phyloP scores from a whole-genome alignment of 805 yeast genomes.

The Millerago galiae region DNA sequence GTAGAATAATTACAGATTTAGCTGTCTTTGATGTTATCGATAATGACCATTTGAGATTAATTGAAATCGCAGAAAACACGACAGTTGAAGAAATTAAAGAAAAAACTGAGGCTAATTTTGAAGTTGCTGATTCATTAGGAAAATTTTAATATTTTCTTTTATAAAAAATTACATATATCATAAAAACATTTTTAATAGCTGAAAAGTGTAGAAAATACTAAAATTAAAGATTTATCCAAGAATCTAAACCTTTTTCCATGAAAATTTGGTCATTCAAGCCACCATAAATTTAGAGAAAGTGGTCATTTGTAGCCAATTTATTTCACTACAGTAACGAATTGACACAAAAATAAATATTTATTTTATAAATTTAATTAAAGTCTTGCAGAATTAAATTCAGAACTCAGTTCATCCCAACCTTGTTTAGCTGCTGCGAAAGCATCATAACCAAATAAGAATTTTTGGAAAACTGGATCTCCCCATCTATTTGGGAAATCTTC shows the following conservation, averaged over 20 bases:
- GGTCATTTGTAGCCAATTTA: too few species aligned
- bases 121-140: slow-evolving; percentile 26
- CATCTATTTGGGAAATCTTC: background rate
- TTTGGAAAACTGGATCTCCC: background rate
- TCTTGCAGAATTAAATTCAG: background rate
- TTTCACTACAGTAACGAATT: too few species aligned
- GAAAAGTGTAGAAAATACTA: too few species aligned
- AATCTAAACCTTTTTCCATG: too few species aligned
- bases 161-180: background rate
- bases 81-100: slow-evolving; percentile 32
- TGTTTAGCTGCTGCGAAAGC: background rate
- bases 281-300: too few species aligned
- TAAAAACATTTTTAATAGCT: too few species aligned
- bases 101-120: slow-evolving; percentile 37
- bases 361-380: too few species aligned
- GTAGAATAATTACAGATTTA: slow-evolving; percentile 39
- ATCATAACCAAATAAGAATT: background rate
- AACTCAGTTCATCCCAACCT: background rate
- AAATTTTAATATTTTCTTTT: background rate
- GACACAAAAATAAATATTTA: too few species aligned
- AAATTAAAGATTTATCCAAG: too few species aligned
- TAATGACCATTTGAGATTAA: slow-evolving; percentile 29
- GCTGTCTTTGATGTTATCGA: slow-evolving; percentile 42
- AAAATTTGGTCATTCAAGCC: too few species aligned
- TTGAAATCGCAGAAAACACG: slow-evolving; percentile 36